Evolutionary conservation across 2,329 filamentous ascomycete species (phyloP).

Genomic region (Venturia asperata): DNA sequence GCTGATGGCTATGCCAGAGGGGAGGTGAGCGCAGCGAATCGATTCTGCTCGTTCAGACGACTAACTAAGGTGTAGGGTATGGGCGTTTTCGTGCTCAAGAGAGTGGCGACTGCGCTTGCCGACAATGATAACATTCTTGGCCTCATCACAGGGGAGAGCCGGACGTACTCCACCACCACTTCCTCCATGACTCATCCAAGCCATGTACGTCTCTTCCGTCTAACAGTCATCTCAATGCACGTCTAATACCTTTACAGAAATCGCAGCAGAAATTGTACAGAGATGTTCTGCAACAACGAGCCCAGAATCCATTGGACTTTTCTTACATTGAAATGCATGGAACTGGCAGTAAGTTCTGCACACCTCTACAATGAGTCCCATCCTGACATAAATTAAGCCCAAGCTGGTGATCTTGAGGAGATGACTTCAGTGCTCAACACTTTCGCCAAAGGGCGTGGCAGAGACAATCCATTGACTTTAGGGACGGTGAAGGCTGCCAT

Average conservation of each 20-base stretch:
- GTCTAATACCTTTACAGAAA: too few species aligned
- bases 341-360: slow-evolving; percentile 23
- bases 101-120: slow-evolving; percentile 15
- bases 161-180: slow-evolving; percentile 21
- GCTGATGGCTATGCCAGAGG: slow-evolving; percentile 9
- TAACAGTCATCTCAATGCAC: slow-evolving; percentile 20
- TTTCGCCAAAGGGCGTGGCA: slow-evolving; percentile 22
- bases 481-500: slow-evolving; percentile 31
- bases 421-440: slow-evolving; percentile 22
- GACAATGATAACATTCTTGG: slow-evolving; percentile 19
- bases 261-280: slow-evolving; percentile 18
- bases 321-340: slow-evolving; percentile 30
- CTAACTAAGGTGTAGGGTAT: neutral
- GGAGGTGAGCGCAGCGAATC: neutral
- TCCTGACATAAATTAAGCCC: slow-evolving; percentile 18
- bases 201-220: slow-evolving; percentile 21
- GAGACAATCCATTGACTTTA: slow-evolving; percentile 24
- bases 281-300: slow-evolving; percentile 20
- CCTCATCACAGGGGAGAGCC: slow-evolving; percentile 16
- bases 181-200: slow-evolving; percentile 27
- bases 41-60: too few species aligned
- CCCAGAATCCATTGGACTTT: slow-evolving; percentile 20
- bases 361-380: too few species aligned
- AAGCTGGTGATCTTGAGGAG: slow-evolving; percentile 26
- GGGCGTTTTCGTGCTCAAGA: slow-evolving; percentile 18